Evolutionary conservation across 345 rosid species (phyloP), one percentile per base, ranked within the genome.

Genomic region (Pugionium dolabratum): DNA sequence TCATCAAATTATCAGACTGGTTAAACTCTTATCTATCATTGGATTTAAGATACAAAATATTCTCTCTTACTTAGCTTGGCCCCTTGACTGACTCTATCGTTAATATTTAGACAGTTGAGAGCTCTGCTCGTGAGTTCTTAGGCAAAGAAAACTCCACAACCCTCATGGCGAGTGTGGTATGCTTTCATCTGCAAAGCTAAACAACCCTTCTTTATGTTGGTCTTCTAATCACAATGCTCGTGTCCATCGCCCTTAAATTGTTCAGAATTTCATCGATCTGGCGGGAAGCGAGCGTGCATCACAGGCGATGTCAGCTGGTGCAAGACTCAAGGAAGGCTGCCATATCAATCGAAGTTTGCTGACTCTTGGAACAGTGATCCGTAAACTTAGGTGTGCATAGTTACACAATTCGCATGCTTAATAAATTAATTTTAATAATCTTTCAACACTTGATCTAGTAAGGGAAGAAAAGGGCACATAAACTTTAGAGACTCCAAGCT

Each of bases 251-350:
- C 7, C 2, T 50, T 70, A 34, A 18, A 63, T 41, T 47, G 45
- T 78, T 83, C 80, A 94, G 99, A 88, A 85, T 63, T 94, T 94
- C 75, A 77, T 94, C 41, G 99, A 90, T 79, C 74, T 94, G 84
- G 97, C 99, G 7, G 99, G 99, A 56, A 94, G 97, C 53, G 97
- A 94, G 74, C 92, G 96, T 59, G 99, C 99, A 58, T 94, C 97
- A 62, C 99, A 88, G 63, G 72, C 97, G 8, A 76, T 83, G 69
- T 90, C 99, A 62, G 83, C 92, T 60, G 99, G 96, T 34, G 47
- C 92, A 34, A 83, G 97, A 77, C 85, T 94, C 78, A 94, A 94
- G 73, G 99, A 94, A 79, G 99, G 99, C 27, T 94, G 96, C 75
- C 97, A 94, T 79, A 94, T 88, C 67, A 94, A 90, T 67, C 85